phyloP scores from a whole-genome alignment of 1,284 basidiomycete species.

The Puccinia novopanici region DNA sequence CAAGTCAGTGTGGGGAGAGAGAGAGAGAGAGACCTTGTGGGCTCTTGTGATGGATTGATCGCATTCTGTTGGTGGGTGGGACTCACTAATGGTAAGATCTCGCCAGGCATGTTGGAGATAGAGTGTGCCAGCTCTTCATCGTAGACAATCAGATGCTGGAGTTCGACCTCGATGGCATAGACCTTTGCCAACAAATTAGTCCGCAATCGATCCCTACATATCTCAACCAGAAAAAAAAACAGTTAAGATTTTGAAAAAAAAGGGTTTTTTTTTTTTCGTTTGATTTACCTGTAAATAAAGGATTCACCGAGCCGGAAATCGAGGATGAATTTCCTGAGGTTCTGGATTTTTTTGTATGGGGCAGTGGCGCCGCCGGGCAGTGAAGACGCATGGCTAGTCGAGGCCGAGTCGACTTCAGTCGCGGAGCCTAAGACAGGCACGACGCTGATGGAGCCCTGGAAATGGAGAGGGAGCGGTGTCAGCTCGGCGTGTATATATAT shows the following conservation, averaged over 20 bases:
- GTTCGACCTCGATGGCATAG: slow-evolving; percentile 86
- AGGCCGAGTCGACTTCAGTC: background rate
- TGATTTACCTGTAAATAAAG: slow-evolving; percentile 75
- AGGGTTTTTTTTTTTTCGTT: background rate
- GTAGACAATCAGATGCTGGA: slow-evolving; percentile 84
- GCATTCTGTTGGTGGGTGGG: background rate
- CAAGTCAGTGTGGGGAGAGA: too few species aligned
- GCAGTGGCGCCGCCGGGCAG: background rate
- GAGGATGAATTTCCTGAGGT: slow-evolving; percentile 79
- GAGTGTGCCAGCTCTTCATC: slow-evolving; percentile 90
- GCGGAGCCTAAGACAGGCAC: slow-evolving; percentile 28
- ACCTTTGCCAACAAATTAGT: slow-evolving; percentile 87
- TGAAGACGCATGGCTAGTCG: background rate
- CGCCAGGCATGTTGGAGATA: slow-evolving; percentile 83
- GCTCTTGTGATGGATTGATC: slow-evolving; percentile 10
- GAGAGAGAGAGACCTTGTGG: background rate
- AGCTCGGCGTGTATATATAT: background rate
- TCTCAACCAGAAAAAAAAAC: slow-evolving; percentile 31
- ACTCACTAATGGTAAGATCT: slow-evolving; percentile 80
- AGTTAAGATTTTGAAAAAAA: background rate
- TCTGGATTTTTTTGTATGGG: slow-evolving; percentile 68
- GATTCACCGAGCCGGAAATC: slow-evolving; percentile 83
- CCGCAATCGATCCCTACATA: slow-evolving; percentile 77
- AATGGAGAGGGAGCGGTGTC: background rate
- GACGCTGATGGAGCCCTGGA: slow-evolving; percentile 44